phyloP scores from a whole-genome alignment of 108 stramenopile species.

The Pseudonitzschia multiseries region DNA sequence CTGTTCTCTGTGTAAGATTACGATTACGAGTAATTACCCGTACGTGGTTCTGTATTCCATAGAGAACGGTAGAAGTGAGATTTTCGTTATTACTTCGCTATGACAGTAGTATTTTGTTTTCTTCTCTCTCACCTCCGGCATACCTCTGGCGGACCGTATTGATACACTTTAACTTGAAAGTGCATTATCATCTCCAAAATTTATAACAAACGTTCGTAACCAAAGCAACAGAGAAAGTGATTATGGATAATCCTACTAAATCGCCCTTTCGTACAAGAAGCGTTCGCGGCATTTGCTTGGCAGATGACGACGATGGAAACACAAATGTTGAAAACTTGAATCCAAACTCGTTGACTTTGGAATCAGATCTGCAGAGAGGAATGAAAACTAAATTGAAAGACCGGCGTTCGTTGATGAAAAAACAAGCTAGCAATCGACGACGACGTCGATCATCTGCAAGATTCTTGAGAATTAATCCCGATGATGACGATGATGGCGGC shows the following conservation, averaged over 20 bases:
- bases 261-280: neutral
- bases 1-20: no score
- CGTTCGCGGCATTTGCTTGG: neutral
- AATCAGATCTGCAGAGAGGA: neutral
- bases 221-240: neutral
- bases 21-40: no score
- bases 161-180: no score
- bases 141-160: no score
- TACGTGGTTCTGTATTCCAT: no score
- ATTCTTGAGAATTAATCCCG: conserved; percentile 55
- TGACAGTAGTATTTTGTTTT: no score
- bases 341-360: neutral
- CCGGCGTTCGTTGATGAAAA: conserved; percentile 11
- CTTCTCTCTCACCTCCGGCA: no score
- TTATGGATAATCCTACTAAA: neutral
- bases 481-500: conserved; percentile 37
- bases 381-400: conserved; percentile 16
- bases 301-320: neutral
- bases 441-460: conserved; percentile 80
- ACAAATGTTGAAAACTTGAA: neutral
- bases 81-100: no score
- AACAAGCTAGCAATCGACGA: conserved; percentile 31
- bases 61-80: no score
- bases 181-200: no score
- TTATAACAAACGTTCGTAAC: neutral